Conservation (phyloP, 257 asterid species). For the Buddleja alternifolia region DNA sequence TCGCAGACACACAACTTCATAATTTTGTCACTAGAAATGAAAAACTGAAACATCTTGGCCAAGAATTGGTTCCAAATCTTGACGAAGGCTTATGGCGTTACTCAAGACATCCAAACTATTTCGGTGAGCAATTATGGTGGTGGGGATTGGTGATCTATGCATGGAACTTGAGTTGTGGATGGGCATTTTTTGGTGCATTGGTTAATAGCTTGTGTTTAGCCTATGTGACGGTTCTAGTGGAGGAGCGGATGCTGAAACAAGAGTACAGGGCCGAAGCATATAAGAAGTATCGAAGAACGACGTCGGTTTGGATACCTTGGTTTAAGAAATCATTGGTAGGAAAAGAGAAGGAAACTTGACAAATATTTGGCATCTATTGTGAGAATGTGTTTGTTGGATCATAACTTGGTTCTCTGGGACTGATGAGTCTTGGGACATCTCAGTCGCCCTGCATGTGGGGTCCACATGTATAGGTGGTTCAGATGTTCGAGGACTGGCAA, state of each 20-base stretch:
- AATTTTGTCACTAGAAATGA: constrained; percentile 58
- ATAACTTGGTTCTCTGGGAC: too few relatives aligned
- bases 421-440: too few relatives aligned
- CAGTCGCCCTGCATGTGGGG: too few relatives aligned
- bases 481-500: too few relatives aligned
- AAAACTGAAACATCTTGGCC: constrained; percentile 48
- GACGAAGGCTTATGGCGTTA: constrained; percentile 80
- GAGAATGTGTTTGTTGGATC: not conserved
- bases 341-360: constrained; percentile 50
- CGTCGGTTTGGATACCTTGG: constrained; percentile 93
- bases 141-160: constrained; percentile 81
- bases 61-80: constrained; percentile 61
- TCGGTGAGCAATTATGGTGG: constrained; percentile 99
- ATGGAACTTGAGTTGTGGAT: constrained; percentile 71
- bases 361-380: not conserved
- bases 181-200: constrained; percentile 73
- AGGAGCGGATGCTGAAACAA: constrained; percentile 74
- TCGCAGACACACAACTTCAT: constrained; percentile 83
- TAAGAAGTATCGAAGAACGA: constrained; percentile 62
- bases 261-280: constrained; percentile 79
- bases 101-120: constrained; percentile 90
- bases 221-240: constrained; percentile 85
- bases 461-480: too few relatives aligned
- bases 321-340: constrained; percentile 49
- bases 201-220: constrained; percentile 75